A percentile compares a stretch with the other conserved stretches of the same genome.
These are phyloP conservation scores for Goniomonas avonlea DNA, from an alignment of 78 protist species.

Conservation along the genomic window DNA sequence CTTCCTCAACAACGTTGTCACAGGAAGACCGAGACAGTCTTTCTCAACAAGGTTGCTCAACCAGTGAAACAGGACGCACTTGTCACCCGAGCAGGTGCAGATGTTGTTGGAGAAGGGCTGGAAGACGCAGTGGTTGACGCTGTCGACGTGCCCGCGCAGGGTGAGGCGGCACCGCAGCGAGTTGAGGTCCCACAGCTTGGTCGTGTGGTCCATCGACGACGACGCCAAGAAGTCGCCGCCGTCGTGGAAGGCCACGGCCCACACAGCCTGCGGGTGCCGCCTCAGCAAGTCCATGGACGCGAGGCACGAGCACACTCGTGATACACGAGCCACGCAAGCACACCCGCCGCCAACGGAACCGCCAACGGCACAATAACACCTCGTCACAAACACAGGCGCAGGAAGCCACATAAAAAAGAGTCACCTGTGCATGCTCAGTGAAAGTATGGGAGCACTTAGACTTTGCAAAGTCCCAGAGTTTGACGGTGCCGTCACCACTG, in stretches of 20 bases:
- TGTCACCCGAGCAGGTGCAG: constrained; percentile 73
- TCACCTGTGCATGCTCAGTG: constrained; percentile 59
- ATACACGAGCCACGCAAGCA: neutral
- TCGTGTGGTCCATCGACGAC: constrained; percentile 68
- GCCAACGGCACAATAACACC: neutral
- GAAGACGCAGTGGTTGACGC: constrained; percentile 45
- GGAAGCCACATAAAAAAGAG: neutral
- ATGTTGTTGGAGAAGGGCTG: constrained; percentile 67
- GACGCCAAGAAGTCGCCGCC: constrained; percentile 60
- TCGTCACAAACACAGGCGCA: neutral
- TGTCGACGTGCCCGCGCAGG: constrained; percentile 80
- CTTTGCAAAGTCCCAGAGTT: constrained; percentile 69
- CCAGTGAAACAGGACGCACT: too few relatives aligned
- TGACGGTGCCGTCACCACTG: constrained; percentile 67
- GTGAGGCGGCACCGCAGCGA: constrained; percentile 33
- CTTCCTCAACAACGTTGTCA: neutral
- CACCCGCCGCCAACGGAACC: neutral
- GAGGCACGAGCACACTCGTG: neutral
- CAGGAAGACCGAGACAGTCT: too few relatives aligned
- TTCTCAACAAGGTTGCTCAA: too few relatives aligned
- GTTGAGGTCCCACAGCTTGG: constrained; percentile 46
- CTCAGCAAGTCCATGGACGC: too few relatives aligned
- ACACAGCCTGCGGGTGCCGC: constrained; percentile 40
- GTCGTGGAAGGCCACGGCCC: constrained; percentile 67
- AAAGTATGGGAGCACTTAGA: constrained; percentile 39